These are phyloP conservation scores for Xylaria hypoxylon DNA, from an alignment of 2,329 filamentous ascomycete species.

Conservation along the genomic window DNA sequence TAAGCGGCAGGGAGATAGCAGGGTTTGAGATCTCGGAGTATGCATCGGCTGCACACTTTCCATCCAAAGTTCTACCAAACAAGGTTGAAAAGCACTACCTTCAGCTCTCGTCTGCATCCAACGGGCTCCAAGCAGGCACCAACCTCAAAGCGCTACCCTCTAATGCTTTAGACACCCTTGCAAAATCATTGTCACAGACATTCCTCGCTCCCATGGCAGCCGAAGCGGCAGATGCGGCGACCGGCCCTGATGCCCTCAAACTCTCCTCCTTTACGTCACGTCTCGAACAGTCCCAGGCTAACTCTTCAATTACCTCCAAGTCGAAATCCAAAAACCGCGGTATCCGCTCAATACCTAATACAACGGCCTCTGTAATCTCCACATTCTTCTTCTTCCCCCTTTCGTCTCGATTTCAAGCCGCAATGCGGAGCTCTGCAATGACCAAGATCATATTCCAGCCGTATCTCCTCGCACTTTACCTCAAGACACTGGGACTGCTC, in stretches of 20 bases:
- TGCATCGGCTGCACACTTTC: slow-evolving; percentile 69
- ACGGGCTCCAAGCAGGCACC: slow-evolving; percentile 47
- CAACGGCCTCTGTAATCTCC: slow-evolving; percentile 79
- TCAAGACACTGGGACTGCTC: slow-evolving; percentile 87
- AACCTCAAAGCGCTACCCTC: slow-evolving; percentile 64
- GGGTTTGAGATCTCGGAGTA: slow-evolving; percentile 74
- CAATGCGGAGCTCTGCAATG: slow-evolving; percentile 56
- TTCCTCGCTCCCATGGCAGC: slow-evolving; percentile 87
- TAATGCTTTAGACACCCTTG: slow-evolving; percentile 75
- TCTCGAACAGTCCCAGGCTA: slow-evolving; percentile 63
- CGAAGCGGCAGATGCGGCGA: slow-evolving; percentile 80
- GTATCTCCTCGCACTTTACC: slow-evolving; percentile 79
- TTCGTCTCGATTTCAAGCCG: slow-evolving; percentile 81
- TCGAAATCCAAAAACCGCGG: slow-evolving; percentile 50
- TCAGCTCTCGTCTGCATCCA: slow-evolving; percentile 46
- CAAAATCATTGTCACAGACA: slow-evolving; percentile 73
- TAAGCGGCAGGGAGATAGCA: slow-evolving; percentile 85
- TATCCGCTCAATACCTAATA: slow-evolving; percentile 75
- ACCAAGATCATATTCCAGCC: slow-evolving; percentile 75
- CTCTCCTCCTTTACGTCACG: slow-evolving; percentile 88
- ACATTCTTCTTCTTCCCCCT: slow-evolving; percentile 88
- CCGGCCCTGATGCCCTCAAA: slow-evolving; percentile 87
- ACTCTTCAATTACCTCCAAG: slow-evolving; percentile 35
- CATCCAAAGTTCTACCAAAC: slow-evolving; percentile 81
- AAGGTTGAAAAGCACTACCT: slow-evolving; percentile 79